Percentiles rank a stretch among this genome's conserved stretches.
Evolutionary conservation across 306 rosid genomes (phyloP).

Genomic region (Lathyrus aphaca): DNA sequence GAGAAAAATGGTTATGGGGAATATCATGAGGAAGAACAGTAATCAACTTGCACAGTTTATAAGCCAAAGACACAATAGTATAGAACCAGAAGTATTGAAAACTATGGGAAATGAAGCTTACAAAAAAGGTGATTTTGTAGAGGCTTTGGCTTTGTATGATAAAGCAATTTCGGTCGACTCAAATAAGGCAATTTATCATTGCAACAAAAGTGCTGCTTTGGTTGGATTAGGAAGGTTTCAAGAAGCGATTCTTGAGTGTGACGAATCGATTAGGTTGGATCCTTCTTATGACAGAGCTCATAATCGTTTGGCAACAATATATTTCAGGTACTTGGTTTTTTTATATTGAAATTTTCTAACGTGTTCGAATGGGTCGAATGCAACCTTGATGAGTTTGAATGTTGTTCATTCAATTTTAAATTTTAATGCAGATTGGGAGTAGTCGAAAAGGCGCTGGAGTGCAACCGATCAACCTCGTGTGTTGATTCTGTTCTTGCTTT

Average conservation of each 20-base stretch:
- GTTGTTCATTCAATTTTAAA: constrained; percentile 13
- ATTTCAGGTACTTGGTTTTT: constrained; percentile 61
- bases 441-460: constrained; percentile 67
- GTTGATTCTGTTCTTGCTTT: constrained; percentile 44
- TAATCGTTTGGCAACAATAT: constrained; percentile 76
- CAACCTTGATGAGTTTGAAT: not conserved
- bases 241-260: constrained; percentile 73
- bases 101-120: constrained; percentile 79
- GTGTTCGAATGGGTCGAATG: not conserved
- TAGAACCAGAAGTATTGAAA: constrained; percentile 75
- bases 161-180: constrained; percentile 73
- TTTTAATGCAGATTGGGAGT: constrained; percentile 71
- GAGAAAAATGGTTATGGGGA: constrained; percentile 67
- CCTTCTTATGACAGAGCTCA: constrained; percentile 82
- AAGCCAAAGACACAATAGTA: constrained; percentile 38
- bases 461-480: constrained; percentile 46
- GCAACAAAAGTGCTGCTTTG: constrained; percentile 91
- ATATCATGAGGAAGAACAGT: constrained; percentile 65
- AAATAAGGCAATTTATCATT: constrained; percentile 63
- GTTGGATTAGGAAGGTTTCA: constrained; percentile 65
- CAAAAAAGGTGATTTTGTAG: constrained; percentile 61
- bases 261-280: constrained; percentile 68
- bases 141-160: constrained; percentile 74
- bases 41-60: constrained; percentile 44
- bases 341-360: too few species aligned